Evolutionary conservation across 2,329 filamentous ascomycete species (phyloP).

Genomic region (Massarina eburnea): DNA sequence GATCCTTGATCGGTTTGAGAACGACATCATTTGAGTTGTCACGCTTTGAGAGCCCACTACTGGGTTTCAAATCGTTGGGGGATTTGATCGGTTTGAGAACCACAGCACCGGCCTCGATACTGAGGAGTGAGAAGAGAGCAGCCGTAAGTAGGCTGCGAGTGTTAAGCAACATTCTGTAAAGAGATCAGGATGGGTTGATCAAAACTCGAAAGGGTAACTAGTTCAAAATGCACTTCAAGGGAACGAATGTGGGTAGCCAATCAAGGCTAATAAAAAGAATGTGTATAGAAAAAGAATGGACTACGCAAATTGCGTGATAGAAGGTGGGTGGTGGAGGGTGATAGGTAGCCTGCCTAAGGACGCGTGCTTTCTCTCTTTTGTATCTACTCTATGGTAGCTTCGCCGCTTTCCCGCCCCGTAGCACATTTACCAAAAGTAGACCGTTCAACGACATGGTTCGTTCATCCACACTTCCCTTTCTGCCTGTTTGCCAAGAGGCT

Average conservation of each 20-base stretch:
- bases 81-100: slow-evolving; percentile 12
- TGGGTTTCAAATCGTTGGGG: slow-evolving; percentile 1
- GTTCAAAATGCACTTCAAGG: not conserved
- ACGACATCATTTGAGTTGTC: slow-evolving; percentile 6
- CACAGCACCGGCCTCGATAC: slow-evolving; percentile 13
- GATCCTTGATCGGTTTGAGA: slow-evolving; percentile 18
- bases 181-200: not conserved
- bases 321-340: not conserved
- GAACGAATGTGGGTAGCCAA: slow-evolving; percentile 1
- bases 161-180: slow-evolving; percentile 17
- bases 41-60: not conserved
- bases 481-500: too few species aligned
- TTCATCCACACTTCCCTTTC: too few species aligned
- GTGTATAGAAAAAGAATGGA: slow-evolving; percentile 1
- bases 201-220: not conserved
- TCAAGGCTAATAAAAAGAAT: slow-evolving; percentile 2
- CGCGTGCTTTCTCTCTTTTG: not conserved
- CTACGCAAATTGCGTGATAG: slow-evolving; percentile 1
- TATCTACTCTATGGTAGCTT: not conserved
- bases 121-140: slow-evolving; percentile 13
- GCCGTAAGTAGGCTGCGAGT: slow-evolving; percentile 12
- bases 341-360: not conserved
- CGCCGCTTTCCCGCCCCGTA: too few species aligned
- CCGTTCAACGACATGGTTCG: too few species aligned
- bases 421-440: too few species aligned